Evolutionary conservation across 352 stramenopile genomes (phyloP), one percentile per base, ranked within the genome.

Genomic region (Globisporangium cystogenes): DNA sequence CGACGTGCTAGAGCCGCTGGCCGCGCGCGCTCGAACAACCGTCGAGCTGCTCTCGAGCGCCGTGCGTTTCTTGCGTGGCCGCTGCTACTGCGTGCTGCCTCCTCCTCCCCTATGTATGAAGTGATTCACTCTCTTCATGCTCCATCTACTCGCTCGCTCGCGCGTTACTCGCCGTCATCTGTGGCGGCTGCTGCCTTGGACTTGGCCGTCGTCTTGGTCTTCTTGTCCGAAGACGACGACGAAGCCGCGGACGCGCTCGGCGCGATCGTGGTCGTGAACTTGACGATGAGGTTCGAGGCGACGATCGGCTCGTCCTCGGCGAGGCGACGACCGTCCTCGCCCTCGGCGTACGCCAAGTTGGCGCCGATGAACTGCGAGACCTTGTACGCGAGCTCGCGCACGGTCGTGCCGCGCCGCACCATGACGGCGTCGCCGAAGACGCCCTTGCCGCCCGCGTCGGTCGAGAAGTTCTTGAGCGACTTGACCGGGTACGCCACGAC

Each of bases 401-500:
- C 75, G 7, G 80, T 93, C 15, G 78, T 89, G 36, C 77, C 80
- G 11, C 76, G 68, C 18, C 80, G 72, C 20, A 91, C 75, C 56
- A 93, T 86, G 11, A 93, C 72, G 14, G 78, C 80, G 35, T 93
- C 75, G 23, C 68, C 76, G 51, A 93, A 93, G 21, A 90, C 74
- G n/a, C 73, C 77, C 63, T 87, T 87, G 52, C 59, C 66, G 39
- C 71, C 78, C 7, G 68, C 62, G 18, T 88, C 76, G 4, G 77
- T 90, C 2, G 80, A 70, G 26, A 92, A 92, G 56, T 85, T 93
- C 64, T 91, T 94, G 46, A 92, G 72, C 35, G 82, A 94, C 60
- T 89, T 90, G 48, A 95, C 83, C 0, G 86, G 86, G 61, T 95
- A 95, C 29, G 81, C 82, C 1, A 94, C 79, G 2, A 93, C 82